phyloP scores from a whole-genome alignment of 306 rosid species.

The Glycine soja region DNA sequence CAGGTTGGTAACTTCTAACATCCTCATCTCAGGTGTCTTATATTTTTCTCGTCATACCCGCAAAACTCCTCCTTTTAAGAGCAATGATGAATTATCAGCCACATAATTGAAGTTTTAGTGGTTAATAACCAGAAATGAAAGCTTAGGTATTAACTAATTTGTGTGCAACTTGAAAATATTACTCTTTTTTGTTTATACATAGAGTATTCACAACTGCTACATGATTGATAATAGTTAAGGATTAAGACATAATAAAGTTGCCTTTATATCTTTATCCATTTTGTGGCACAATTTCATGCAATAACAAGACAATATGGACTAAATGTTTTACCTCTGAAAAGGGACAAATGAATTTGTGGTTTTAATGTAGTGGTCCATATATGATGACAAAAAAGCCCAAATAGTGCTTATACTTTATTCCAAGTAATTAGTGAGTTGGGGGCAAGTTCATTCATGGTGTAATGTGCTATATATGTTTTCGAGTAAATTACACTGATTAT shows the following conservation, averaged over 20 bases:
- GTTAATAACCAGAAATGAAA: slow-evolving; percentile 23
- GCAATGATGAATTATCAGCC: slow-evolving; percentile 19
- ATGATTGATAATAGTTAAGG: slow-evolving; percentile 15
- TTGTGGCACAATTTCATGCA: slow-evolving; percentile 34
- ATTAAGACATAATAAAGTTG: not conserved
- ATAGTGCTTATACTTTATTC: slow-evolving; percentile 26
- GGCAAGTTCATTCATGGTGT: slow-evolving; percentile 12
- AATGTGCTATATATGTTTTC: not conserved
- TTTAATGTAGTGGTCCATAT: not conserved
- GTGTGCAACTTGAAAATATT: slow-evolving; percentile 12
- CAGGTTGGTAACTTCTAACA: not conserved
- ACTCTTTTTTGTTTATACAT: not conserved
- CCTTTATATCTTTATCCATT: not conserved
- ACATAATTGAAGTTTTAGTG: slow-evolving; percentile 16
- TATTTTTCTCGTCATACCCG: slow-evolving; percentile 18
- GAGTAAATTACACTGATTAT: too few relatives aligned
- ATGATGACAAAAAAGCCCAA: slow-evolving; percentile 7
- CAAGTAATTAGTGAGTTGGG: not conserved
- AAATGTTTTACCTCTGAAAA: slow-evolving; percentile 11
- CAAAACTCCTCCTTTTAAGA: slow-evolving; percentile 12
- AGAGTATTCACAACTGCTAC: not conserved
- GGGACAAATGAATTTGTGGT: slow-evolving; percentile 39
- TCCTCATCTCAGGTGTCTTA: slow-evolving; percentile 11
- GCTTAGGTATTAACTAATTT: slow-evolving; percentile 32
- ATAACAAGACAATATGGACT: slow-evolving; percentile 35